Evolutionary conservation across 2,329 filamentous ascomycete species (phyloP).

Genomic region (Dothideomycetes sp.): DNA sequence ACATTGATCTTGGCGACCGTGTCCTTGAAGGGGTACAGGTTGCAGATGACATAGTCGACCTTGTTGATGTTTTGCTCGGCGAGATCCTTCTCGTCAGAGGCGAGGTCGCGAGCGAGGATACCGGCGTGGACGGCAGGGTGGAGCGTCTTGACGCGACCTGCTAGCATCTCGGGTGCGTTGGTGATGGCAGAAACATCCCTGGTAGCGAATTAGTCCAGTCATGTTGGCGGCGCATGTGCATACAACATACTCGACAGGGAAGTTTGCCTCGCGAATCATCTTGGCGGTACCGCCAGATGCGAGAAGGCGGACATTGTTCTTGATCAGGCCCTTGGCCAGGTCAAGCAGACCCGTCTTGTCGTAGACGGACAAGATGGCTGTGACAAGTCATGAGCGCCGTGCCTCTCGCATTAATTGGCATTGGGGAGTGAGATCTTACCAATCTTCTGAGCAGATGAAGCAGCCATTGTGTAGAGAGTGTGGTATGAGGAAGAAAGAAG

Average conservation of each 20-base stretch:
- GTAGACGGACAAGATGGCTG: constrained; percentile 92
- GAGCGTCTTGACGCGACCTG: constrained; percentile 86
- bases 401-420: constrained; percentile 1
- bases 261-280: constrained; percentile 93
- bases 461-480: too few species aligned
- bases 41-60: constrained; percentile 92
- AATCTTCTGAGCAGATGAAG: constrained; percentile 14
- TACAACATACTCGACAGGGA: constrained; percentile 72
- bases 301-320: constrained; percentile 84
- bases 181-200: constrained; percentile 98
- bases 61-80: constrained; percentile 91
- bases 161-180: constrained; percentile 88
- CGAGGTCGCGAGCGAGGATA: constrained; percentile 88
- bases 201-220: constrained; percentile 4
- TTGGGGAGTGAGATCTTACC: constrained; percentile 8
- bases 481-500: too few species aligned
- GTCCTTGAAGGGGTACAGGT: constrained; percentile 98
- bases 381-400: constrained; percentile 6
- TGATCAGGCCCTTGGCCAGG: constrained; percentile 78
- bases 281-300: constrained; percentile 92
- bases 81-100: constrained; percentile 92
- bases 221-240: neutral
- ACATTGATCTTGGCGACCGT: constrained; percentile 96
- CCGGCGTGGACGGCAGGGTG: constrained; percentile 70
- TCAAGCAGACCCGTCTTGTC: constrained; percentile 96